Evolutionary conservation across 805 yeast species (phyloP).

Genomic region (Starmera dryadoides): DNA sequence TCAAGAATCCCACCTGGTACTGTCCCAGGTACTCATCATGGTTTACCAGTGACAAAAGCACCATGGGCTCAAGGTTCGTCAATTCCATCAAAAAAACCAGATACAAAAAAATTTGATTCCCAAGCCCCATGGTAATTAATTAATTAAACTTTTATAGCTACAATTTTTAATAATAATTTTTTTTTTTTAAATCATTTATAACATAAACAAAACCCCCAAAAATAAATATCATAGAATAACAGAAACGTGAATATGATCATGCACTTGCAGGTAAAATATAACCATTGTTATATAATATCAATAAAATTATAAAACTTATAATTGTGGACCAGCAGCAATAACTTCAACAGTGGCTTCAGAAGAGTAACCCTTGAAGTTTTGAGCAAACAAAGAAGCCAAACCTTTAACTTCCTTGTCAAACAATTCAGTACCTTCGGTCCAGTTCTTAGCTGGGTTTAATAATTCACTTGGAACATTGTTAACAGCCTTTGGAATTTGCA

Average conservation of each 20-base stretch:
- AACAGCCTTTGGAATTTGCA: conserved; percentile 77
- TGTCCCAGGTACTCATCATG: background rate
- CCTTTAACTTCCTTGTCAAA: conserved; percentile 48
- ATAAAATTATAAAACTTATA: background rate
- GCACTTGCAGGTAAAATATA: too few relatives aligned
- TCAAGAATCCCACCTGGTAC: background rate
- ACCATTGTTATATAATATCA: too few relatives aligned
- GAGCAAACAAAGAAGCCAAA: conserved; percentile 72
- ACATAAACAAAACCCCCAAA: background rate
- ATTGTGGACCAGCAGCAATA: conserved; percentile 82
- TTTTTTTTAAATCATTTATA: background rate
- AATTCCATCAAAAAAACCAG: conserved; percentile 2
- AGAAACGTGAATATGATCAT: background rate
- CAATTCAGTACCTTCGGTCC: conserved; percentile 55
- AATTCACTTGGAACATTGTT: conserved; percentile 73
- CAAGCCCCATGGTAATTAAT: conserved; percentile 1
- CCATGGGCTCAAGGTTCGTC: conserved; percentile 11
- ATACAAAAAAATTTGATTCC: background rate
- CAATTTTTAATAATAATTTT: too few relatives aligned
- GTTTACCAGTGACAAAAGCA: conserved; percentile 6
- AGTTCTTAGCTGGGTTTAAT: conserved; percentile 79
- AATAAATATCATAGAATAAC: background rate
- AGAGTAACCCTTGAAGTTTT: conserved; percentile 81
- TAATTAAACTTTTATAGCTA: too few relatives aligned
- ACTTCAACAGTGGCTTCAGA: conserved; percentile 82